These are phyloP conservation scores for Tulasnella sp. DNA, from an alignment of 768 basidiomycete species.

Conservation along the genomic window DNA sequence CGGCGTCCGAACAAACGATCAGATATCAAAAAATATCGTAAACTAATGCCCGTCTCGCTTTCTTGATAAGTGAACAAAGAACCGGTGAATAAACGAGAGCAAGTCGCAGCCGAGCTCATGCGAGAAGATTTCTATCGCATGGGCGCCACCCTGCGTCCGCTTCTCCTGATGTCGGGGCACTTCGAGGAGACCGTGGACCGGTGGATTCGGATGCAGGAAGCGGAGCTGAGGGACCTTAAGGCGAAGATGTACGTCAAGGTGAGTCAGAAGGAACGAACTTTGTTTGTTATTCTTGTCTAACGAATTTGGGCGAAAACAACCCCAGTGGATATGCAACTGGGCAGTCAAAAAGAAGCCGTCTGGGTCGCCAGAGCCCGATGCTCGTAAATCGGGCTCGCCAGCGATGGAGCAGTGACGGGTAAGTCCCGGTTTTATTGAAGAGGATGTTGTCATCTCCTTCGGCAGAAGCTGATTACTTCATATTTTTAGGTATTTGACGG, in stretches of 20 bases:
- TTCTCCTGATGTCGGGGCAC: constrained; percentile 18
- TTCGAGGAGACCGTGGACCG: constrained; percentile 25
- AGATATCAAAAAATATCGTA: neutral
- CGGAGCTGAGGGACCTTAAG: constrained; percentile 9
- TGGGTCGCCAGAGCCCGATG: neutral
- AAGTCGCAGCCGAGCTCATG: constrained; percentile 4
- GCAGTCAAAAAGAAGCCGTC: constrained; percentile 3
- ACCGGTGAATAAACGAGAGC: constrained; percentile 4
- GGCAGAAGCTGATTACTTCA: neutral
- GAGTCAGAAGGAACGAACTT: constrained; percentile 11
- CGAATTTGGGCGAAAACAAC: neutral
- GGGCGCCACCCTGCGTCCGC: neutral
- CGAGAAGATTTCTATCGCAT: constrained; percentile 1
- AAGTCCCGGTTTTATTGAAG: neutral
- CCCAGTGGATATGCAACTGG: neutral
- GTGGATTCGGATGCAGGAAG: constrained; percentile 15
- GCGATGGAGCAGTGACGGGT: neutral
- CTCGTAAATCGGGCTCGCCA: neutral
- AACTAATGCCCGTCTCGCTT: neutral
- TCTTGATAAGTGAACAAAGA: neutral
- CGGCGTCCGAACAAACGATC: no score
- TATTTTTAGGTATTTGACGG: neutral
- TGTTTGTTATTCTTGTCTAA: neutral
- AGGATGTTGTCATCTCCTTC: neutral
- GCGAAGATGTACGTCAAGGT: constrained; percentile 22